Evolutionary conservation across 176 grass and related monocot genomes (phyloP).

Genomic region (Tillandsia leiboldiana): DNA sequence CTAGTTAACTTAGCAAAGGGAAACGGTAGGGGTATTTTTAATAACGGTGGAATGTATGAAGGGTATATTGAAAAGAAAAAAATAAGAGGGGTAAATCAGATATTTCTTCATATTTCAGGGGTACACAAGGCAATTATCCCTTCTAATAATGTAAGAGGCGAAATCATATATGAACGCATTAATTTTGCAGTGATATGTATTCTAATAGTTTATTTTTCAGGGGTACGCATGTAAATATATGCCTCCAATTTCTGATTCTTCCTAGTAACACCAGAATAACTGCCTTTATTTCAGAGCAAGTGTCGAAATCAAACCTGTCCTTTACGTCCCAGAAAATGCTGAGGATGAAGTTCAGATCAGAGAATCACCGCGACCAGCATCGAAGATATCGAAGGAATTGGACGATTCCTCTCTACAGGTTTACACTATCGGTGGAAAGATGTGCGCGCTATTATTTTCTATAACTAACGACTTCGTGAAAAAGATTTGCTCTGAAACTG

Average conservation of each 20-base stretch:
- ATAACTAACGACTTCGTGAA: conserved; percentile 35
- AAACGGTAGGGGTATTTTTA: too few relatives aligned
- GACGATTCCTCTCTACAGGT: conserved; percentile 41
- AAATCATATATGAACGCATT: too few relatives aligned
- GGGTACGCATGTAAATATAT: neutral
- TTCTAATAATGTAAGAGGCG: too few relatives aligned
- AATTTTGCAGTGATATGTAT: too few relatives aligned
- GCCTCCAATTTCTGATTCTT: neutral
- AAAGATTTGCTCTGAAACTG: conserved; percentile 40
- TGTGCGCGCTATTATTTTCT: conserved; percentile 56
- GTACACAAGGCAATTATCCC: too few relatives aligned
- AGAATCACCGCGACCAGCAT: conserved; percentile 13
- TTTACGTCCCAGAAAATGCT: conserved; percentile 37
- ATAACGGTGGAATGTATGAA: too few relatives aligned
- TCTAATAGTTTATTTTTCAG: too few relatives aligned
- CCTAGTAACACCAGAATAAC: neutral
- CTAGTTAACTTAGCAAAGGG: too few relatives aligned
- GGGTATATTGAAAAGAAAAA: too few relatives aligned
- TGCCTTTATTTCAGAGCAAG: conserved; percentile 42
- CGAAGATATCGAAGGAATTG: conserved; percentile 22
- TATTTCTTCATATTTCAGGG: too few relatives aligned
- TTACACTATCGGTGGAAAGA: conserved; percentile 33
- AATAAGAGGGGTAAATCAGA: too few relatives aligned
- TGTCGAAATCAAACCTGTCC: conserved; percentile 70
- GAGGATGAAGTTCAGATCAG: conserved; percentile 25